Evolutionary conservation across 2,329 filamentous ascomycete genomes (phyloP).

Genomic region (Ciborinia camelliae): DNA sequence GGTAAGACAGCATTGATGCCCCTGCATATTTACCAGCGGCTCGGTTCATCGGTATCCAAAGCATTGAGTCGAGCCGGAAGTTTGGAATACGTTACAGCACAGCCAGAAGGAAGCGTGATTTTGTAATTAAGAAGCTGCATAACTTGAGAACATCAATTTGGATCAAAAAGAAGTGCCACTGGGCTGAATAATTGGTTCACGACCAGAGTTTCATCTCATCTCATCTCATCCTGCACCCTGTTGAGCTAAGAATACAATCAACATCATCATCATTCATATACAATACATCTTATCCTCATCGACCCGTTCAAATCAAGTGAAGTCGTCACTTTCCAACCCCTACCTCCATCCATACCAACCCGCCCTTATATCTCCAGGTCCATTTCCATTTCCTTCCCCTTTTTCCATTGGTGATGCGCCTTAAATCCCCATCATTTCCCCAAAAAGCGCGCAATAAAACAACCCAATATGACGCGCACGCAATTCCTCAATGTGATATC

Average conservation of each 20-base stretch:
- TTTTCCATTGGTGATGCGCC: background rate
- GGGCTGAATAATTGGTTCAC: background rate
- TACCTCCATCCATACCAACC: background rate
- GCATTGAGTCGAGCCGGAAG: no score
- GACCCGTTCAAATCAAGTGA: background rate
- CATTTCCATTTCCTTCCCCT: background rate
- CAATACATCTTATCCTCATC: conserved; percentile 1
- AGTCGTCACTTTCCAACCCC: background rate
- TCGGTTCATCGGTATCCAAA: no score
- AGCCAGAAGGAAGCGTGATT: background rate
- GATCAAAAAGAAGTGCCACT: background rate
- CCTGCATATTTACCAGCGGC: no score
- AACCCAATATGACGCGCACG: background rate
- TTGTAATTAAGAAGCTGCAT: no score
- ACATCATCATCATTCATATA: conserved; percentile 12
- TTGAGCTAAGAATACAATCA: background rate
- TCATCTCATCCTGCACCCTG: background rate
- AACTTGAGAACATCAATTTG: no score
- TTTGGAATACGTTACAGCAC: no score
- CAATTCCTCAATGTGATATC: background rate
- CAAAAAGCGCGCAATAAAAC: conserved; percentile 4
- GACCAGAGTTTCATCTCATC: background rate
- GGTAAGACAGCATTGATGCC: no score
- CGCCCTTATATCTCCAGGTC: background rate
- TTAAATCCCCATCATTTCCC: background rate